A percentile compares a stretch with the other conserved stretches of the same genome.
Evolutionary conservation across 2,329 filamentous ascomycete genomes (phyloP).

Genomic region (Leptoxyphium fumago): DNA sequence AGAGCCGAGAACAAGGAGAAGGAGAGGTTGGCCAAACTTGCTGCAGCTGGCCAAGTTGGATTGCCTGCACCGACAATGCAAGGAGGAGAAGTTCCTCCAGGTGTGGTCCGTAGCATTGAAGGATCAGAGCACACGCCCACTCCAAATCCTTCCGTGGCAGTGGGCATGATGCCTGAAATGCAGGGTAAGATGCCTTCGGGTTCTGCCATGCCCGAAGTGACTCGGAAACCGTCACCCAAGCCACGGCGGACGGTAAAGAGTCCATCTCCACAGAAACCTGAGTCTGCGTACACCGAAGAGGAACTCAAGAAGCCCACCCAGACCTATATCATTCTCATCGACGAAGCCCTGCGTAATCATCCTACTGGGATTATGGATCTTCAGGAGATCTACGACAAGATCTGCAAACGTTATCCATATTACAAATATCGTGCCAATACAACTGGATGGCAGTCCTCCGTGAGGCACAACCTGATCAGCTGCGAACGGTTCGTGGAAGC

Average conservation of each 20-base stretch:
- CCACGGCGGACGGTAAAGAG: conserved; percentile 40
- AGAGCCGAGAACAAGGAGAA: conserved; percentile 22
- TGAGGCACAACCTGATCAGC: conserved; percentile 49
- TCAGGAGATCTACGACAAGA: conserved; percentile 50
- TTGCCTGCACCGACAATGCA: background rate
- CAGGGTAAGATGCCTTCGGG: background rate
- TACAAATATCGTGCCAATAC: conserved; percentile 46
- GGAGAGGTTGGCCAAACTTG: conserved; percentile 15
- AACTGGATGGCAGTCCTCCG: conserved; percentile 51
- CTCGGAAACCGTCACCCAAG: conserved; percentile 16
- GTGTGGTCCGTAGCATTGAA: conserved; percentile 1
- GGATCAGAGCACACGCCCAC: conserved; percentile 1
- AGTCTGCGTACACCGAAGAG: conserved; percentile 55
- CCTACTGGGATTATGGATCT: conserved; percentile 43
- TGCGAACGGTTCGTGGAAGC: conserved; percentile 45
- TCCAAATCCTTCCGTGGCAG: background rate
- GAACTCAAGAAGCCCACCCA: conserved; percentile 54
- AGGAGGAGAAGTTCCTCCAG: conserved; percentile 1
- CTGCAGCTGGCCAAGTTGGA: background rate
- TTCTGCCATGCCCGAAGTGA: conserved; percentile 22
- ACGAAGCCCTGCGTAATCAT: conserved; percentile 45
- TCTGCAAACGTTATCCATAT: conserved; percentile 49
- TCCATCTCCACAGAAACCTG: conserved; percentile 47
- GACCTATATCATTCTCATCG: conserved; percentile 50
- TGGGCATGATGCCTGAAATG: background rate